phyloP scores from a whole-genome alignment of 1,284 basidiomycete species.

The Clitocybe nebularis region DNA sequence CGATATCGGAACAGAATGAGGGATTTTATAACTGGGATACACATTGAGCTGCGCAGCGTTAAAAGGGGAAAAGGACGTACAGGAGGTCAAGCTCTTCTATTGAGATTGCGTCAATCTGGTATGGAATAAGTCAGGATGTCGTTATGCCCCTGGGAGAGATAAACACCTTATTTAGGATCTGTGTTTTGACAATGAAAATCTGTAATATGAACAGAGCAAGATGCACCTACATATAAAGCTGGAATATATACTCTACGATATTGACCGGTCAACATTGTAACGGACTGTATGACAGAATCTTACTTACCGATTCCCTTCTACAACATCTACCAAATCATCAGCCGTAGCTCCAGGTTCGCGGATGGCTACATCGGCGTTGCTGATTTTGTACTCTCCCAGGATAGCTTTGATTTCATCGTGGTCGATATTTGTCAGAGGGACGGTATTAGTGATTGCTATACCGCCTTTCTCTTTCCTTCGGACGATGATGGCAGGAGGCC shows the following conservation, averaged over 20 bases:
- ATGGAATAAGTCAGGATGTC: slow-evolving; percentile 21
- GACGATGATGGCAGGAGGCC: slow-evolving; percentile 85
- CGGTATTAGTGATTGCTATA: slow-evolving; percentile 91
- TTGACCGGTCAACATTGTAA: neutral
- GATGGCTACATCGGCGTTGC: slow-evolving; percentile 92
- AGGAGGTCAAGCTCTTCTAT: slow-evolving; percentile 98
- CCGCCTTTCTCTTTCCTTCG: slow-evolving; percentile 96
- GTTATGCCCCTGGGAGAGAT: neutral
- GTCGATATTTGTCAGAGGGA: slow-evolving; percentile 96
- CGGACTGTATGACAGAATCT: neutral
- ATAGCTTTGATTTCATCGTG: slow-evolving; percentile 97
- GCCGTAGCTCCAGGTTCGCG: slow-evolving; percentile 91
- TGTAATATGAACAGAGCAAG: neutral
- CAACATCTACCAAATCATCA: slow-evolving; percentile 96
- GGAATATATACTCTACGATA: slow-evolving; percentile 85
- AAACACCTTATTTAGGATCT: slow-evolving; percentile 76
- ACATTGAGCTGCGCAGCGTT: slow-evolving; percentile 5
- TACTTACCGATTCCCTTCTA: slow-evolving; percentile 82
- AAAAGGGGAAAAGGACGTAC: slow-evolving; percentile 35
- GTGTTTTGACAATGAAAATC: slow-evolving; percentile 4
- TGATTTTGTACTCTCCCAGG: slow-evolving; percentile 87
- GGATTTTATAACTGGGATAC: slow-evolving; percentile 74
- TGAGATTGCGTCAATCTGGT: slow-evolving; percentile 94
- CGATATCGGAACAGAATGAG: slow-evolving; percentile 92
- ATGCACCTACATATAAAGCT: slow-evolving; percentile 71